Percentiles rank a stretch among this genome's conserved stretches.
Conservation (phyloP, 2,329 filamentous ascomycete species). For the Beauveria bassiana region DNA sequence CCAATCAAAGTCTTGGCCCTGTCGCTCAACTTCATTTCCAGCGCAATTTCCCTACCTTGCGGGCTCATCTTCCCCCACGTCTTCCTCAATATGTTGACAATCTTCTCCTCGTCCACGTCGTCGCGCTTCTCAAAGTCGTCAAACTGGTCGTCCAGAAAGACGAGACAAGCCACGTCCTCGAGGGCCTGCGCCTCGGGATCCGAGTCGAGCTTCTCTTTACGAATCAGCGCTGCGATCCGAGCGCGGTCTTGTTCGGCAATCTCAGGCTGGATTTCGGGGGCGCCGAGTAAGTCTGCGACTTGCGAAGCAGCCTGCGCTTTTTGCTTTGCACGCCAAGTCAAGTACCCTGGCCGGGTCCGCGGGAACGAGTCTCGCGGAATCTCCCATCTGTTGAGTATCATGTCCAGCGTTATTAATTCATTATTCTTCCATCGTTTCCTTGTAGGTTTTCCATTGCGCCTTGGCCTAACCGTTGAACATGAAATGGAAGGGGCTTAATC, state of each 20-base stretch:
- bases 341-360: constrained; percentile 67
- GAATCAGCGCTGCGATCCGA: constrained; percentile 62
- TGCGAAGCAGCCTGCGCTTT: constrained; percentile 55
- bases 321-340: constrained; percentile 68
- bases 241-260: constrained; percentile 44
- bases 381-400: constrained; percentile 53
- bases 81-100: constrained; percentile 61
- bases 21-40: constrained; percentile 57
- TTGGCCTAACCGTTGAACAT: too few species aligned
- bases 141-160: constrained; percentile 82
- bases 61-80: constrained; percentile 71
- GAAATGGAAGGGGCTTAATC: too few species aligned
- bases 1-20: constrained; percentile 52
- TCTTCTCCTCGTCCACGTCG: constrained; percentile 67
- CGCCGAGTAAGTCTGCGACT: constrained; percentile 47
- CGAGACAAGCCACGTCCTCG: constrained; percentile 80
- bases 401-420: neutral
- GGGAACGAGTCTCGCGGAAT: constrained; percentile 67
- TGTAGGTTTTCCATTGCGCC: too few species aligned
- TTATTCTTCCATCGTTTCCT: too few species aligned
- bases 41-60: constrained; percentile 53
- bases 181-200: constrained; percentile 61
- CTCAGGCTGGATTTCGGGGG: constrained; percentile 27
- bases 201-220: constrained; percentile 64
- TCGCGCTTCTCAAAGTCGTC: constrained; percentile 65